Evolutionary conservation across 495 filamentous ascomycete species (phyloP).

Genomic region (Penicillium alfredii): DNA sequence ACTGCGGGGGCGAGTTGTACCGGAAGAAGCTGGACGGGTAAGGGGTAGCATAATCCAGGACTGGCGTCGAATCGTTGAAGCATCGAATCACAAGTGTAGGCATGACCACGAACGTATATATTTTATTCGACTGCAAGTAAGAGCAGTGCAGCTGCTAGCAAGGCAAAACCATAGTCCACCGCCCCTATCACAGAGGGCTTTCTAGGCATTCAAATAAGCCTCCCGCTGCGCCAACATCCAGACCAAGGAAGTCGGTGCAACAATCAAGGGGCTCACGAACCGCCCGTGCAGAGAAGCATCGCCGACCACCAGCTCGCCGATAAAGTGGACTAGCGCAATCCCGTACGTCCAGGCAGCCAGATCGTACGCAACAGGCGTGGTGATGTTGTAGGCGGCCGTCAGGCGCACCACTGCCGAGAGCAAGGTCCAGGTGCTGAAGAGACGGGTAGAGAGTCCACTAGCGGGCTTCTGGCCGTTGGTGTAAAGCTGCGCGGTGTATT

Average conservation of each 20-base stretch:
- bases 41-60: too few species aligned
- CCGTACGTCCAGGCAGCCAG: constrained; percentile 73
- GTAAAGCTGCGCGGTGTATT: constrained; percentile 75
- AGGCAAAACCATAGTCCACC: too few species aligned
- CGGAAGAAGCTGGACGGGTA: constrained; percentile 53
- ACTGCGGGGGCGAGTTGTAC: constrained; percentile 76
- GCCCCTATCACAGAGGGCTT: too few species aligned
- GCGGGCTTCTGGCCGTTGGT: constrained; percentile 43
- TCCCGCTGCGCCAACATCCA: constrained; percentile 76
- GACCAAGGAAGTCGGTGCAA: constrained; percentile 58
- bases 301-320: constrained; percentile 68
- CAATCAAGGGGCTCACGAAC: constrained; percentile 64
- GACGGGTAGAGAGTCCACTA: constrained; percentile 63
- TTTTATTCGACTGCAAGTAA: too few species aligned
- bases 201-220: constrained; percentile 25
- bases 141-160: too few species aligned
- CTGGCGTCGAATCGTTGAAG: too few species aligned
- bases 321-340: constrained; percentile 75
- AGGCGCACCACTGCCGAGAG: constrained; percentile 67
- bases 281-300: constrained; percentile 64
- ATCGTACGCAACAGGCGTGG: constrained; percentile 63
- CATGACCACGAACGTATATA: too few species aligned
- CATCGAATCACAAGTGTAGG: too few species aligned
- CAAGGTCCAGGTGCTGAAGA: constrained; percentile 91
- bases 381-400: constrained; percentile 82